phyloP scores from a whole-genome alignment of 371 early-diverging fungal species.

The Coemansia sp. region DNA sequence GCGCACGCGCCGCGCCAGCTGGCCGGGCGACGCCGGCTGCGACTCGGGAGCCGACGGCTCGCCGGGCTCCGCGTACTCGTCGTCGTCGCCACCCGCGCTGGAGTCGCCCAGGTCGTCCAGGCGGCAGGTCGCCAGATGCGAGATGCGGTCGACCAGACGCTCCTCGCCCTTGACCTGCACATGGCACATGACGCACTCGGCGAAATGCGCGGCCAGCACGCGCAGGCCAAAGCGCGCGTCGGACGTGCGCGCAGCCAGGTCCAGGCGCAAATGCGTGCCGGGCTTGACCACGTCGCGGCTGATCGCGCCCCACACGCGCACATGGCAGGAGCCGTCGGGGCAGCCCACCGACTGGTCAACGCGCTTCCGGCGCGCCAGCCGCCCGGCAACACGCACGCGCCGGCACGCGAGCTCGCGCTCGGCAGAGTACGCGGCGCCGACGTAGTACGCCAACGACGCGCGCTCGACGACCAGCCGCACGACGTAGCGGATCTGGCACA shows the following conservation, averaged over 20 bases:
- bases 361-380: slow-evolving; percentile 33
- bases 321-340: slow-evolving; percentile 47
- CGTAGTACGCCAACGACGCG: not conserved
- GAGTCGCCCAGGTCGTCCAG: slow-evolving; percentile 18
- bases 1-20: slow-evolving; percentile 16
- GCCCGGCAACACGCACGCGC: slow-evolving; percentile 17
- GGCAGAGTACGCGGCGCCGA: slow-evolving; percentile 6
- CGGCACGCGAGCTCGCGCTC: slow-evolving; percentile 32
- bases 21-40: not conserved
- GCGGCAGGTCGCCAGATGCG: slow-evolving; percentile 27
- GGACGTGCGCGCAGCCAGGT: slow-evolving; percentile 34
- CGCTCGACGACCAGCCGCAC: slow-evolving; percentile 28
- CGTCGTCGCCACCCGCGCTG: not conserved
- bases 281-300: slow-evolving; percentile 41
- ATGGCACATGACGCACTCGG: slow-evolving; percentile 44
- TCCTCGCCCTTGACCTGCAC: slow-evolving; percentile 45
- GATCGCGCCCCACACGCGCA: slow-evolving; percentile 36
- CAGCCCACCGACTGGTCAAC: slow-evolving; percentile 48
- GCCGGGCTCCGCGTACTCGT: not conserved
- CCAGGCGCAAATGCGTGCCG: slow-evolving; percentile 27
- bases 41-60: not conserved
- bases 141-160: slow-evolving; percentile 36
- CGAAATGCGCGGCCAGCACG: slow-evolving; percentile 32
- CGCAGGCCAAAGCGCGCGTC: slow-evolving; percentile 44
- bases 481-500: slow-evolving; percentile 31